Evolutionary conservation across 805 yeast species (phyloP), one percentile per base, ranked within the genome.

Genomic region (Kluyveromyces wickerhamii): DNA sequence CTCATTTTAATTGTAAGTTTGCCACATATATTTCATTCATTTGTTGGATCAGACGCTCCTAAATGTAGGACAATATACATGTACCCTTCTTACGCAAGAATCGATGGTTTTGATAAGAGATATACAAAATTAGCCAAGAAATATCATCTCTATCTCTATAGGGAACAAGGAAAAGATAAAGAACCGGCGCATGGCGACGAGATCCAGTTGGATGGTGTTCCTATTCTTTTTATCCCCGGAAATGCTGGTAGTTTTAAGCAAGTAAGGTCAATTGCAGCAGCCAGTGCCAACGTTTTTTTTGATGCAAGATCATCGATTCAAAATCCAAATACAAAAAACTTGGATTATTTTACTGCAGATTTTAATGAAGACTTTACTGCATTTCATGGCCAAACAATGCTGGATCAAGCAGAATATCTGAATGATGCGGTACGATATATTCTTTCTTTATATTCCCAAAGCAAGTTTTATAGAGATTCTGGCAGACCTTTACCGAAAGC

Each of bases 291-390:
- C 27, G 46, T 71, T 3, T 79, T 64, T 45, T 69, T 63, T 43
- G 69, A 69, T 3, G 28, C 52, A 11, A 30, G 40, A 29, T 43
- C 42, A 23, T 40, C 41, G 9, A 44, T 49, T 22, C 45, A 52
- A 36, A 49, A 54, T 25, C 39, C 47, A 21, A 35, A 46, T 21
- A 58, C 63, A 2, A 54, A 63, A 34, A 75, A 73, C 43, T 63
- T 85, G 35, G 98, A 92, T 55, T 82, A 88, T 55, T 89, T 87
- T 54, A 68, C 94, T 1, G 94, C 94, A 1, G 95, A 89, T 56
- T 92, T 89, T 63, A 87, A 88, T 51, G 97, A 88, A 59, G 97
- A 92, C 51, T 79, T 86, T 47, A 87, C 96, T 1, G 97, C 97
- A 0, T 84, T 89, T 57, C 96, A 89, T 57, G 98, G 98, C 1